These are phyloP conservation scores for Tieghemiomyces parasiticus DNA, from an alignment of 192 early-diverging fungal genomes.

Conservation along the genomic window DNA sequence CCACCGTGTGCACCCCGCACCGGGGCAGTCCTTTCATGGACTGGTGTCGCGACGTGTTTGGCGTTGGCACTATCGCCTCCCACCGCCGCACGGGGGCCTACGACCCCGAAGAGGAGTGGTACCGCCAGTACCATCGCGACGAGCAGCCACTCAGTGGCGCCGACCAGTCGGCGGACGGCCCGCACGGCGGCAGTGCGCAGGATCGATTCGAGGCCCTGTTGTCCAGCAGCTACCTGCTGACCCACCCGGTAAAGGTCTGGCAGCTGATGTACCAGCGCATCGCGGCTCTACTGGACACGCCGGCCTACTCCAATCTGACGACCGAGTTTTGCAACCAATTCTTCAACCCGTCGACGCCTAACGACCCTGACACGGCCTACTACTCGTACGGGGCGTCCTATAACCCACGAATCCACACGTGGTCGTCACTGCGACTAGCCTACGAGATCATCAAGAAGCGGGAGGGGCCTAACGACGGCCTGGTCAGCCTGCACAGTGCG, in stretches of 20 bases:
- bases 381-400: conserved; percentile 64
- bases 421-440: conserved; percentile 62
- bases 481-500: conserved; percentile 70
- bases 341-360: conserved; percentile 79
- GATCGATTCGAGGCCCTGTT: not conserved
- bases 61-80: conserved; percentile 47
- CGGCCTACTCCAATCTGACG: conserved; percentile 84
- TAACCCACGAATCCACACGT: conserved; percentile 42
- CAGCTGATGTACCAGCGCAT: conserved; percentile 36
- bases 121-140: conserved; percentile 12
- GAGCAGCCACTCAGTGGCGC: conserved; percentile 12
- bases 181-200: conserved; percentile 18
- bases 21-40: conserved; percentile 89
- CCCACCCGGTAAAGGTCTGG: conserved; percentile 13
- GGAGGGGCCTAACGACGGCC: conserved; percentile 87
- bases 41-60: conserved; percentile 75
- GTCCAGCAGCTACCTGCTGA: conserved; percentile 15
- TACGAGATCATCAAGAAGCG: conserved; percentile 56
- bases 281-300: conserved; percentile 63
- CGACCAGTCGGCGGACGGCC: conserved; percentile 18
- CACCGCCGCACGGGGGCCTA: conserved; percentile 7
- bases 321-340: conserved; percentile 67
- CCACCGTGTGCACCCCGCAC: conserved; percentile 90
- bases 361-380: conserved; percentile 62
- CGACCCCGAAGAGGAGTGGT: conserved; percentile 8